phyloP scores from a whole-genome alignment of 2,329 filamentous ascomycete genomes.

The Pseudogymnoascus sp. region DNA sequence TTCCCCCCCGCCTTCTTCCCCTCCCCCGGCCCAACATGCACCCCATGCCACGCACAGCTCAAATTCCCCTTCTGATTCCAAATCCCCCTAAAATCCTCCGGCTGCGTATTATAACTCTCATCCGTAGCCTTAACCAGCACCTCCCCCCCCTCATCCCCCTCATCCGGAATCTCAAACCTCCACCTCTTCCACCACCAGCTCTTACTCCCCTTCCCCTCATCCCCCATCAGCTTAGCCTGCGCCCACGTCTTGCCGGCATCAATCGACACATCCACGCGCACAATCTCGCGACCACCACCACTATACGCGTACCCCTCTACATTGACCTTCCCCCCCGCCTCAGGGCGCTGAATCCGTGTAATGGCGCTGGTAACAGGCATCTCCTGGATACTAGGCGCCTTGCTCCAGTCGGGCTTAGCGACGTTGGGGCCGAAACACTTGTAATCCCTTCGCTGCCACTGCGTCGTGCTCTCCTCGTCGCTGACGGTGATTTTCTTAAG shows the following conservation, averaged over 20 bases:
- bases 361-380: slow-evolving; percentile 60
- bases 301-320: slow-evolving; percentile 57
- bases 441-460: slow-evolving; percentile 55
- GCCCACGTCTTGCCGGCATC: slow-evolving; percentile 54
- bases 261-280: slow-evolving; percentile 55
- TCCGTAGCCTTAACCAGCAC: slow-evolving; percentile 59
- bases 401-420: slow-evolving; percentile 51
- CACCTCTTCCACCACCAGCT: slow-evolving; percentile 58
- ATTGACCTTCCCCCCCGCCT: not conserved
- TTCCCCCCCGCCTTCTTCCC: not conserved
- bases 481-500: slow-evolving; percentile 50
- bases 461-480: slow-evolving; percentile 53
- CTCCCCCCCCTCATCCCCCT: slow-evolving; percentile 34
- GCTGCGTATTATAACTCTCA: slow-evolving; percentile 58
- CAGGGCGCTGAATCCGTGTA: slow-evolving; percentile 29
- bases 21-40: slow-evolving; percentile 24
- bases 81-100: slow-evolving; percentile 48
- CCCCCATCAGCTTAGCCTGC: slow-evolving; percentile 50
- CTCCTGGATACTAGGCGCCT: slow-evolving; percentile 55
- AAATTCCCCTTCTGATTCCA: slow-evolving; percentile 58
- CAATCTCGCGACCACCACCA: slow-evolving; percentile 53
- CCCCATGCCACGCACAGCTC: slow-evolving; percentile 58
- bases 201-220: slow-evolving; percentile 38
- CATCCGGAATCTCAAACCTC: slow-evolving; percentile 35
- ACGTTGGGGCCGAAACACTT: slow-evolving; percentile 61